phyloP scores from a whole-genome alignment of 129 eudicot species.

The Saussurea involucrata region DNA sequence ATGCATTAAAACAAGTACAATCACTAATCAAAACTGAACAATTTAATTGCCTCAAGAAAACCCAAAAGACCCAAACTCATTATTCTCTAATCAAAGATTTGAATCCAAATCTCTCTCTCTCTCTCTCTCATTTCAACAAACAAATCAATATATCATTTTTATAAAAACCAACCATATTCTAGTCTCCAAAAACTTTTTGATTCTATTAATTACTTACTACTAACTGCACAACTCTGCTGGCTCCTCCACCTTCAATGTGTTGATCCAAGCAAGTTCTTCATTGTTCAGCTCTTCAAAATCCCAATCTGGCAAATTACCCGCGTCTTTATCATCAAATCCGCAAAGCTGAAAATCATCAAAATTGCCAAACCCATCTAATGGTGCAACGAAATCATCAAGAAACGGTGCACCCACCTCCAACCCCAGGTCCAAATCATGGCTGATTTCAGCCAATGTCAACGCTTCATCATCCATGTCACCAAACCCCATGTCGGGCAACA shows the following conservation, averaged over 20 bases:
- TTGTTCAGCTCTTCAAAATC: conserved; percentile 52
- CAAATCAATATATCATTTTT: background rate
- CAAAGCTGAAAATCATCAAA: conserved; percentile 42
- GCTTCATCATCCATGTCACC: conserved; percentile 30
- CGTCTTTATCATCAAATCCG: conserved; percentile 41
- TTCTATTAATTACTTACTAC: conserved; percentile 1
- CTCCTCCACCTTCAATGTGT: conserved; percentile 34
- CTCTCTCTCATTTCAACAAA: background rate
- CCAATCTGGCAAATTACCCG: conserved; percentile 45
- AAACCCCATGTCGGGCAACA: conserved; percentile 2
- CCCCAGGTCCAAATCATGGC: conserved; percentile 36
- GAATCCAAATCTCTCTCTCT: background rate
- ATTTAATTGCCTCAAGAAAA: background rate
- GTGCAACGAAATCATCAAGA: conserved; percentile 21
- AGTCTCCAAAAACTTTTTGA: background rate
- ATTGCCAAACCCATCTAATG: conserved; percentile 31
- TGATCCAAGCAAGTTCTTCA: conserved; percentile 62
- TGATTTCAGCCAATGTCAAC: conserved; percentile 38
- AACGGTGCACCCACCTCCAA: conserved; percentile 35
- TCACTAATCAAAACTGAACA: background rate
- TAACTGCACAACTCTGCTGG: conserved; percentile 51
- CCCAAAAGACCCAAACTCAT: background rate
- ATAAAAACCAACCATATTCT: background rate
- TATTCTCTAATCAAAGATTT: conserved; percentile 10
- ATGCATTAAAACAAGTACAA: conserved; percentile 4